A percentile compares a stretch with the other conserved stretches of the same genome.
Conservation (phyloP, 176 grass and related monocot genomes). For the Lolium perenne region DNA sequence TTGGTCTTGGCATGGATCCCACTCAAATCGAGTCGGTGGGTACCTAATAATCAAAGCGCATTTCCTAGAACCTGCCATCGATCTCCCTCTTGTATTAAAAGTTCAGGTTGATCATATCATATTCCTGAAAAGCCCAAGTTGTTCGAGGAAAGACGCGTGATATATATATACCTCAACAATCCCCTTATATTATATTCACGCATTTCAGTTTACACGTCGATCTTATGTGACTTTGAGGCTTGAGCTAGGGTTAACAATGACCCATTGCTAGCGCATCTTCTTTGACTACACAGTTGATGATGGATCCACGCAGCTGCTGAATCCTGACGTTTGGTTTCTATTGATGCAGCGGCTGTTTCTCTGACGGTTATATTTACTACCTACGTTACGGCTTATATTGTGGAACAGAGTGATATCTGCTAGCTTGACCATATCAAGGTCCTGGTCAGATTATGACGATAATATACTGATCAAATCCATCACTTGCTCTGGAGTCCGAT, state of each 20-base stretch:
- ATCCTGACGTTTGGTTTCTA: background rate
- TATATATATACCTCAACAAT: background rate
- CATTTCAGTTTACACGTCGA: background rate
- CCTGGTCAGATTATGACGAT: background rate
- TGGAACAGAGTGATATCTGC: background rate
- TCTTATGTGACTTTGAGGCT: background rate
- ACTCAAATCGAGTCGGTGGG: slow-evolving; percentile 18
- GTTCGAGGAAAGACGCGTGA: background rate
- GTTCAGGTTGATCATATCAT: background rate
- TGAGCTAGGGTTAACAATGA: slow-evolving; percentile 3
- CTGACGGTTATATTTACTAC: slow-evolving; percentile 7
- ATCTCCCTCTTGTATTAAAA: background rate
- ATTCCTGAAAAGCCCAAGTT: background rate
- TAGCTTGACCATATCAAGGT: background rate
- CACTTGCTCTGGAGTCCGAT: slow-evolving; percentile 13
- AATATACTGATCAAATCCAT: slow-evolving; percentile 29
- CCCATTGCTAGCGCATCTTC: background rate
- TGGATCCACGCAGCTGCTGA: slow-evolving; percentile 3
- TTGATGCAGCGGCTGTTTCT: background rate
- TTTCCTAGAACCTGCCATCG: background rate
- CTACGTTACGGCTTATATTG: too few relatives aligned
- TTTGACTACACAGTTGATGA: slow-evolving; percentile 10
- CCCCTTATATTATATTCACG: background rate
- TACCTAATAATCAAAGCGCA: background rate
- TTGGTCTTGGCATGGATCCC: slow-evolving; percentile 5